Evolutionary conservation across 768 basidiomycete genomes (phyloP).

Genomic region (Mycena rebaudengoi): DNA sequence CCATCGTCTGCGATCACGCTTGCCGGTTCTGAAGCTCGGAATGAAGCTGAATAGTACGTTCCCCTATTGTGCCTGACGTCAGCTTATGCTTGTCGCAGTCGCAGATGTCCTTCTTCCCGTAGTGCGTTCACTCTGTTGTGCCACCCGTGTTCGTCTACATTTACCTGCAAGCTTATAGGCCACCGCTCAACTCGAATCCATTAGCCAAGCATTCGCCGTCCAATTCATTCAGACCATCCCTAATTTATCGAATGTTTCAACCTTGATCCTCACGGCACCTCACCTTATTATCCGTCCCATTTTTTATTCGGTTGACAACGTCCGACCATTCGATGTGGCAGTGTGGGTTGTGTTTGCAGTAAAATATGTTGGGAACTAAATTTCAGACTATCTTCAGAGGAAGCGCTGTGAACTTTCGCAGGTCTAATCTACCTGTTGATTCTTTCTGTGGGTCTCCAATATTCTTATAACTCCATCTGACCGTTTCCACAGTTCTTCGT

Average conservation of each 20-base stretch:
- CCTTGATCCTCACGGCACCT: slow-evolving; percentile 56
- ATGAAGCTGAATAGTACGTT: slow-evolving; percentile 50
- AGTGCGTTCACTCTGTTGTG: slow-evolving; percentile 46
- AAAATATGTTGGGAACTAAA: too few species aligned
- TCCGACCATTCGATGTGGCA: slow-evolving; percentile 65
- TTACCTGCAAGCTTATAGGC: slow-evolving; percentile 35
- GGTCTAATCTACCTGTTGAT: slow-evolving; percentile 63
- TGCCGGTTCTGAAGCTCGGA: slow-evolving; percentile 58
- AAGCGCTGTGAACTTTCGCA: slow-evolving; percentile 58
- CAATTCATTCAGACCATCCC: slow-evolving; percentile 39
- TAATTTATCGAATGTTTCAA: slow-evolving; percentile 35
- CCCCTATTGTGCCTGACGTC: neutral
- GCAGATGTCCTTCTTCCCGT: slow-evolving; percentile 35
- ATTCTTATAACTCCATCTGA: neutral
- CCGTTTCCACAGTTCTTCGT: slow-evolving; percentile 41
- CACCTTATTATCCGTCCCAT: slow-evolving; percentile 58
- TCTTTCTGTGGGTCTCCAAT: slow-evolving; percentile 34
- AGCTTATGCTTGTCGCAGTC: neutral
- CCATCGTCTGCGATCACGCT: slow-evolving; percentile 58
- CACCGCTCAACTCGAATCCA: slow-evolving; percentile 43
- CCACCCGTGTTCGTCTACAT: neutral
- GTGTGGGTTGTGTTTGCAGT: slow-evolving; percentile 48
- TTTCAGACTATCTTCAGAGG: too few species aligned
- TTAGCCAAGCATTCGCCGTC: slow-evolving; percentile 45
- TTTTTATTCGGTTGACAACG: slow-evolving; percentile 55